These are phyloP conservation scores for Fusarium falciforme DNA, from an alignment of 2,329 filamentous ascomycete species.

Conservation along the genomic window DNA sequence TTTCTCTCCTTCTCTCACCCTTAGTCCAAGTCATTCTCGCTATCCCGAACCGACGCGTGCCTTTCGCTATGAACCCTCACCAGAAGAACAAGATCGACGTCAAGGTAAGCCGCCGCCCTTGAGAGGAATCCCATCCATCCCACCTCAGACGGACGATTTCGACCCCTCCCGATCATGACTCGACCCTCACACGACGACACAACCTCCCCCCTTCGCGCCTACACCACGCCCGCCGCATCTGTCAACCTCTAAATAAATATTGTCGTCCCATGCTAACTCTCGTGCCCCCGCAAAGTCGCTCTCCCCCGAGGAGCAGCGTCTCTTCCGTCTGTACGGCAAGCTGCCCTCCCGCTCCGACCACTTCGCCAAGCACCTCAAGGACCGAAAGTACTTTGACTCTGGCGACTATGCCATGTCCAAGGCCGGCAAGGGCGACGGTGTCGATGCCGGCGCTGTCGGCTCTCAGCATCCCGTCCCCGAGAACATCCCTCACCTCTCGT, in stretches of 20 bases:
- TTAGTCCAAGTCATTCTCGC: not conserved
- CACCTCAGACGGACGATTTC: slow-evolving; percentile 27
- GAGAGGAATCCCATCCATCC: slow-evolving; percentile 22
- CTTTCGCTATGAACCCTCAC: slow-evolving; percentile 84
- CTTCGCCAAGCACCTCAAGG: slow-evolving; percentile 98
- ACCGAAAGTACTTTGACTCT: slow-evolving; percentile 98
- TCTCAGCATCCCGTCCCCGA: slow-evolving; percentile 94
- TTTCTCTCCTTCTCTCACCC: not conserved
- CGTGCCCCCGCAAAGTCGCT: slow-evolving; percentile 72
- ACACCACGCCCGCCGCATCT: not conserved
- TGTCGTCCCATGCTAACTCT: slow-evolving; percentile 32
- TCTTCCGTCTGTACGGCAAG: slow-evolving; percentile 98
- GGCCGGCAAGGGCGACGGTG: slow-evolving; percentile 94
- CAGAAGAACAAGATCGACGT: slow-evolving; percentile 99
- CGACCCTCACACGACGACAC: slow-evolving; percentile 11
- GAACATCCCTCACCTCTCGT: slow-evolving; percentile 91
- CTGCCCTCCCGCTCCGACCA: slow-evolving; percentile 96
- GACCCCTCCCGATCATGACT: slow-evolving; percentile 26
- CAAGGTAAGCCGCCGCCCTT: slow-evolving; percentile 71
- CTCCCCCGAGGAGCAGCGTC: slow-evolving; percentile 92
- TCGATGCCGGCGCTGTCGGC: slow-evolving; percentile 92
- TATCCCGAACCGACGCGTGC: slow-evolving; percentile 1
- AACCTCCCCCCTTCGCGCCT: not conserved
- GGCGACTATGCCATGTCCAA: slow-evolving; percentile 97
- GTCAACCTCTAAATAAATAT: not conserved